Conservation (phyloP, 73 alveolate species). For the Paramecium biaurelia region DNA sequence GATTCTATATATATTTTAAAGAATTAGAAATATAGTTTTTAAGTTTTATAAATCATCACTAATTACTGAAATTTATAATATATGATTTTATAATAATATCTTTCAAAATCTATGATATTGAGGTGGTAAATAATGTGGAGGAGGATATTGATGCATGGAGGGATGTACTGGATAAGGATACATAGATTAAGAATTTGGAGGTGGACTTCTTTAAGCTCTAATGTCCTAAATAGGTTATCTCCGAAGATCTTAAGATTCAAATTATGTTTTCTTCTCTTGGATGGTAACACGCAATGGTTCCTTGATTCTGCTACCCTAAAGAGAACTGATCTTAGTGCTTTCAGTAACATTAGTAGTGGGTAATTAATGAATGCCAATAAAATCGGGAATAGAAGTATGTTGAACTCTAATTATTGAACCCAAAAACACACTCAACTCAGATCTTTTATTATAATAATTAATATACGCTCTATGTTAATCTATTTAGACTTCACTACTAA, state of each 20-base stretch:
- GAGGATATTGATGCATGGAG: background rate
- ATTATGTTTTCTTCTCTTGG: background rate
- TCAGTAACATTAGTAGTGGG: slow-evolving; percentile 37
- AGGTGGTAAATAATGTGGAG: background rate
- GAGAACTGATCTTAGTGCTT: background rate
- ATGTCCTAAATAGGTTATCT: background rate
- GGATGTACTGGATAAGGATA: background rate
- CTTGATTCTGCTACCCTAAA: background rate
- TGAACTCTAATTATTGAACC: background rate
- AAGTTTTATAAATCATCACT: background rate
- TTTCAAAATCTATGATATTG: background rate
- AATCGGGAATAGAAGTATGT: slow-evolving; percentile 26
- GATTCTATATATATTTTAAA: too few relatives aligned
- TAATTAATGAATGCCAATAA: slow-evolving; percentile 1
- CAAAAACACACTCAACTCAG: background rate
- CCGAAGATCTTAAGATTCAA: background rate
- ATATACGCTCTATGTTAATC: slow-evolving; percentile 3
- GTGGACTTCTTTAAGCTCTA: slow-evolving; percentile 8
- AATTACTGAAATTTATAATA: background rate
- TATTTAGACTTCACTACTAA: background rate
- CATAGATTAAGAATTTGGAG: background rate
- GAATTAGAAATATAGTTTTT: too few relatives aligned
- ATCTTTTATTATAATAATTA: background rate
- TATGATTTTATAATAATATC: background rate
- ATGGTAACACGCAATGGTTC: background rate